These are phyloP conservation scores for Cryptococcus sp. DNA, from an alignment of 1,284 basidiomycete genomes.

Conservation along the genomic window DNA sequence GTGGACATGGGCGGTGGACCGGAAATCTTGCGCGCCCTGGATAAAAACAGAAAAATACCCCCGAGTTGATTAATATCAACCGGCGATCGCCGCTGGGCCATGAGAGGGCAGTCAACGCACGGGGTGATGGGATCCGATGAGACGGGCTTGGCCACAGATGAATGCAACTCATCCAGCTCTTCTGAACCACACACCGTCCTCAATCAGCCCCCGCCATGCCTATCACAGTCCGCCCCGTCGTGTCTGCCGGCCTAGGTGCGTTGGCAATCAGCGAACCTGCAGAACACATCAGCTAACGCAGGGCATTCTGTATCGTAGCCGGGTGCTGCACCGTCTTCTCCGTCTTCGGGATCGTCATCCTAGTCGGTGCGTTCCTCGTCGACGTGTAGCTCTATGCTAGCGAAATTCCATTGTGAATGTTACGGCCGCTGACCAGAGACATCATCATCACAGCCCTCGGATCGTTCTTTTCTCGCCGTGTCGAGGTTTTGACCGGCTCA, in stretches of 20 bases:
- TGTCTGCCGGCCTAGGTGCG: constrained; percentile 50
- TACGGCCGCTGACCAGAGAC: not conserved
- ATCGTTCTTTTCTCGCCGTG: constrained; percentile 39
- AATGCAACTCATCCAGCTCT: too few species aligned
- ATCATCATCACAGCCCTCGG: constrained; percentile 35
- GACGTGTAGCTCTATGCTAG: not conserved
- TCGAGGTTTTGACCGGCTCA: constrained; percentile 54
- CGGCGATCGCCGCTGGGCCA: too few species aligned
- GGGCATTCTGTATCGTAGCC: constrained; percentile 50
- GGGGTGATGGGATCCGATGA: too few species aligned
- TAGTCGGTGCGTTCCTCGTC: constrained; percentile 43
- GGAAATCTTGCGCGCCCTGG: constrained; percentile 1
- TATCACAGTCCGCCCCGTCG: constrained; percentile 47
- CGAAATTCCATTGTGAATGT: not conserved
- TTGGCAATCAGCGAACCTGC: not conserved
- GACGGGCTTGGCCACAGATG: too few species aligned
- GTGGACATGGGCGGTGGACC: constrained; percentile 5
- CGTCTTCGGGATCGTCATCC: constrained; percentile 55
- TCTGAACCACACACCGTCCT: not conserved
- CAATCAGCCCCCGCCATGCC: constrained; percentile 6
- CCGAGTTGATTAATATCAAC: too few species aligned
- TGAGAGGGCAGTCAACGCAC: too few species aligned
- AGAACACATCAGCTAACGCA: constrained; percentile 6
- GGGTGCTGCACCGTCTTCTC: constrained; percentile 56
- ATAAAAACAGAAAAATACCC: constrained; percentile 2